Evolutionary conservation across 495 filamentous ascomycete genomes (phyloP).

Genomic region (Chaetomium fimeti): DNA sequence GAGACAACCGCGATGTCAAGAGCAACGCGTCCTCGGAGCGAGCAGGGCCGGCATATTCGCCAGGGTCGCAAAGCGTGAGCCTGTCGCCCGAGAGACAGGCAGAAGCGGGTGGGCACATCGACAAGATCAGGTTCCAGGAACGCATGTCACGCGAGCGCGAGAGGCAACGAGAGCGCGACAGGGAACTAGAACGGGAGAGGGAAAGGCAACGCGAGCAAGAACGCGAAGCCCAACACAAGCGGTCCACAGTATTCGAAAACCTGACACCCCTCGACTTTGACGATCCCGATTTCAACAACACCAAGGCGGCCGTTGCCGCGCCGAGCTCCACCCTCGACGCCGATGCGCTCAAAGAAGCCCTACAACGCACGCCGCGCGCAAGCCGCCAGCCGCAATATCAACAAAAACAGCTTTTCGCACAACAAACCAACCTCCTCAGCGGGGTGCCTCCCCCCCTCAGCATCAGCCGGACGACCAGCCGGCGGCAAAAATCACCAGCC

Average conservation of each 20-base stretch:
- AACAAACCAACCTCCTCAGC: slow-evolving; percentile 17
- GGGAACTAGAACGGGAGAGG: slow-evolving; percentile 25
- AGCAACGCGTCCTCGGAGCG: slow-evolving; percentile 29
- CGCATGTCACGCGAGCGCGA: slow-evolving; percentile 29
- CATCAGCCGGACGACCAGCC: slow-evolving; percentile 37
- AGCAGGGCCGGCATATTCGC: slow-evolving; percentile 21
- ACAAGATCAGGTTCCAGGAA: slow-evolving; percentile 32
- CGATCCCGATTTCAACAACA: slow-evolving; percentile 33
- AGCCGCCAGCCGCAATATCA: slow-evolving; percentile 9
- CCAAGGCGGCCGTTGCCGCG: slow-evolving; percentile 31
- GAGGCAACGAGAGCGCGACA: slow-evolving; percentile 29
- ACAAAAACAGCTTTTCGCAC: background rate
- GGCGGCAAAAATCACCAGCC: slow-evolving; percentile 32
- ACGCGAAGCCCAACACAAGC: slow-evolving; percentile 34
- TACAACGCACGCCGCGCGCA: slow-evolving; percentile 31
- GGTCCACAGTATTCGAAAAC: slow-evolving; percentile 36
- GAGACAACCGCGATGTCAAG: slow-evolving; percentile 30
- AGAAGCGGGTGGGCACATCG: slow-evolving; percentile 28
- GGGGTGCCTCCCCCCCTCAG: slow-evolving; percentile 21
- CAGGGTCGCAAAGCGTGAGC: slow-evolving; percentile 27
- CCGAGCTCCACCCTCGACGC: slow-evolving; percentile 26
- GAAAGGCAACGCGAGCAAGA: slow-evolving; percentile 26
- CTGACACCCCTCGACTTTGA: slow-evolving; percentile 28
- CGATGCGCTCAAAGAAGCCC: slow-evolving; percentile 27
- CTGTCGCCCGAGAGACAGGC: slow-evolving; percentile 33